Base-by-base conservation (phyloP, 1,284 basidiomycete species). In the Cutaneotrichosporon spelunceum region DNA sequence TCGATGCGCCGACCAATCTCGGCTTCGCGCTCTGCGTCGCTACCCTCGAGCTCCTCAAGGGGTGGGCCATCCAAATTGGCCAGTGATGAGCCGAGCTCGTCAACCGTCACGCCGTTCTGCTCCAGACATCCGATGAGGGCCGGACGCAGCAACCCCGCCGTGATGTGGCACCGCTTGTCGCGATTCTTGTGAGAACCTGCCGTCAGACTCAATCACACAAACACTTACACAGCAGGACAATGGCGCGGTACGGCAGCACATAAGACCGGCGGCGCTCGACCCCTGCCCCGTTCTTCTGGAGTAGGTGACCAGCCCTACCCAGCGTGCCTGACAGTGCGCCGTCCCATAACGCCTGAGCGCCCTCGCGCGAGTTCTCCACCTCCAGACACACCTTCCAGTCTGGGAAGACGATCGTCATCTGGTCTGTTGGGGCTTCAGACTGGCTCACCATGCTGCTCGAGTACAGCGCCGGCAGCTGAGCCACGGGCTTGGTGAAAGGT, bases 141-240 rank as follows among this genome's bases (percentile, higher is more conserved):
- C 7, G 73, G 69, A 74, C 91, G 88, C 33, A 97, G 85, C 63
- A 91, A 84, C 3, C 89, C 88, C 4, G 93, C 90, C 7, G 90
- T 86, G 56, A 96, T 88, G 50, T 85, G 85, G 78, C 93, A 97
- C 59, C 91, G 85, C 74, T 92, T 93, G 79, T 96, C 93, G 56
- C 93, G 83, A 68, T 84, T 85, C 80, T 92, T 93, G 79, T 96
- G 93, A 2, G 92, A 94, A 77, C 92, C 91, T 94, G 64, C 14
- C 26, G 56, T 57, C 47, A 64, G 56, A 39, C 10, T 7, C 27
- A 7, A 36, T 30, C n/a, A 33, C 13, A 27, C 5, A 27, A 16
- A 13, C 24, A 82, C 86, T 81, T 73, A 91, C 93, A 96, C 24
- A 96, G 81, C 30, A 94, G 50, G 83, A 87, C 78, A 85, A 94